These are phyloP conservation scores for Claviceps purpurea DNA, from an alignment of 2,329 filamentous ascomycete genomes.

Conservation along the genomic window DNA sequence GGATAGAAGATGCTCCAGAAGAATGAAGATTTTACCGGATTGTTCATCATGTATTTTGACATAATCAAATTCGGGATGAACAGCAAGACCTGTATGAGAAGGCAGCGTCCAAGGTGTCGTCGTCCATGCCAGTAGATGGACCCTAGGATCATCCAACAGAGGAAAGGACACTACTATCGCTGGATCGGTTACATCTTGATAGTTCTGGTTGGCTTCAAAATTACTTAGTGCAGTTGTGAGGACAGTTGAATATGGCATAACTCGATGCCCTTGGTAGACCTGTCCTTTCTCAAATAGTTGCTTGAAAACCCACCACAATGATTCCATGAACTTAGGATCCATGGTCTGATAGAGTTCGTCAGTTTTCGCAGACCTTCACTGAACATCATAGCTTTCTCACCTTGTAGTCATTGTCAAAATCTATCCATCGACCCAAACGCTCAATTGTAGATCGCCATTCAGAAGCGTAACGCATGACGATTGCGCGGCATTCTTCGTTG, in stretches of 20 bases:
- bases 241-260: constrained; percentile 92
- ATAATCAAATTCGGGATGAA: constrained; percentile 74
- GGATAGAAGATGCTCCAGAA: constrained; percentile 67
- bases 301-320: constrained; percentile 94
- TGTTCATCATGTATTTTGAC: constrained; percentile 74
- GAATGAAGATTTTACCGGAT: constrained; percentile 70
- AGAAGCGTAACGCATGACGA: constrained; percentile 78
- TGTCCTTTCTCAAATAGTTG: constrained; percentile 78
- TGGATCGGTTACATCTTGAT: constrained; percentile 84
- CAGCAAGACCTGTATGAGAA: constrained; percentile 64
- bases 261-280: constrained; percentile 80
- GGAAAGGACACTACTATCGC: constrained; percentile 83
- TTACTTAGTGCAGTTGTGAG: constrained; percentile 83
- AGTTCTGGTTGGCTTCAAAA: constrained; percentile 89
- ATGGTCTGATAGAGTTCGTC: constrained; percentile 48
- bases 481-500: constrained; percentile 80
- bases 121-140: constrained; percentile 73
- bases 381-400: constrained; percentile 22
- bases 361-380: background rate
- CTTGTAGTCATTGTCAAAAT: constrained; percentile 97
- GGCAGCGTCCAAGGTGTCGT: constrained; percentile 80
- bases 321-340: constrained; percentile 93
- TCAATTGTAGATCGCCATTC: constrained; percentile 88
- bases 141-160: constrained; percentile 61
- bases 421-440: constrained; percentile 85